phyloP scores from a whole-genome alignment of 2,329 filamentous ascomycete species.

The Aschersonia sp. region DNA sequence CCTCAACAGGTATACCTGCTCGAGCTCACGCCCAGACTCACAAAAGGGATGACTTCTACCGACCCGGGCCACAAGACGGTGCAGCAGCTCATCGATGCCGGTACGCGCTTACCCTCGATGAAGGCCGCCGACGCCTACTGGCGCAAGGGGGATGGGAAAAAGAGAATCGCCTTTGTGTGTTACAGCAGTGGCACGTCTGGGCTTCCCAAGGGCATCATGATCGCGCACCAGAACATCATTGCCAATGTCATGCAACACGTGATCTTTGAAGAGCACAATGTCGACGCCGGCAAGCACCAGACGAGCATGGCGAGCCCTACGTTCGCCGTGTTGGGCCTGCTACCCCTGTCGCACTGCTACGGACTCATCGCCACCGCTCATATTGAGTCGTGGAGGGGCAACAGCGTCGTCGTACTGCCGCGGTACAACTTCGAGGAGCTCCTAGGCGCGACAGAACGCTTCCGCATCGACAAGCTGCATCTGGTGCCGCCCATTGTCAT shows the following conservation, averaged over 20 bases:
- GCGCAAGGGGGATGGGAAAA: constrained; percentile 43
- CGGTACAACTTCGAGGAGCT: constrained; percentile 57
- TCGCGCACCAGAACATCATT: constrained; percentile 62
- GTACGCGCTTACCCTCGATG: constrained; percentile 24
- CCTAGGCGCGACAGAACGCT: constrained; percentile 48
- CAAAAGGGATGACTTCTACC: constrained; percentile 37
- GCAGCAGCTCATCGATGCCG: constrained; percentile 45
- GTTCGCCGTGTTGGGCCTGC: constrained; percentile 39
- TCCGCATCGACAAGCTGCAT: constrained; percentile 53
- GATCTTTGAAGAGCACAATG: constrained; percentile 20
- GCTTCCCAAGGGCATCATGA: constrained; percentile 66
- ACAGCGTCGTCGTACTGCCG: constrained; percentile 54
- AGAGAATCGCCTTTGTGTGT: constrained; percentile 55
- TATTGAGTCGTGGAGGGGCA: constrained; percentile 51
- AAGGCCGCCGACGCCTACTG: constrained; percentile 32
- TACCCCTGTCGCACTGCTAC: constrained; percentile 71
- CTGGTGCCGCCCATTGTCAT: constrained; percentile 61
- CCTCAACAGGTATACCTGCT: constrained; percentile 50
- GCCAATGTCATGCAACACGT: constrained; percentile 53
- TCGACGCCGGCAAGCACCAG: constrained; percentile 9
- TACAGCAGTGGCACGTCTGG: constrained; percentile 64
- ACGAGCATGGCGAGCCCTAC: constrained; percentile 6
- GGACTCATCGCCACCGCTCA: constrained; percentile 58
- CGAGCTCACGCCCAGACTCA: constrained; percentile 33
- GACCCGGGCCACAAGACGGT: constrained; percentile 53